Percentiles rank a stretch among this genome's conserved stretches.
Evolutionary conservation across 352 stramenopile species (phyloP).

Genomic region (Phytophthora multivora): DNA sequence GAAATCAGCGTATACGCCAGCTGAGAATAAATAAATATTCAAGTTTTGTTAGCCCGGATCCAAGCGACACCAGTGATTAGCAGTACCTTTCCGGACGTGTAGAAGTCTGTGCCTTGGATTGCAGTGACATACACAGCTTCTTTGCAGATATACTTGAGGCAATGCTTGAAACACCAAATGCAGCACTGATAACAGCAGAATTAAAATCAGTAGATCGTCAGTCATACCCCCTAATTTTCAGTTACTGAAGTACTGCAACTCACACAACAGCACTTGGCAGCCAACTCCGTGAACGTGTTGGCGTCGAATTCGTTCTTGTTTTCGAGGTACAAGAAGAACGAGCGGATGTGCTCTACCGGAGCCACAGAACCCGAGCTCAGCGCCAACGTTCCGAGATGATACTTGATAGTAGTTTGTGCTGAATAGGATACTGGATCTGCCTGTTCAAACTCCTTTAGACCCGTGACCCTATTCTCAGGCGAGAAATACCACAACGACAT

Average conservation of each 20-base stretch:
- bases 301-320: slow-evolving; percentile 82
- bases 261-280: slow-evolving; percentile 77
- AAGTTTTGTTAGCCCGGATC: no score
- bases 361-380: slow-evolving; percentile 64
- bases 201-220: slow-evolving; percentile 5
- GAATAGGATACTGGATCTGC: slow-evolving; percentile 73
- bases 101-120: slow-evolving; percentile 82
- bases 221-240: not conserved
- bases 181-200: slow-evolving; percentile 58
- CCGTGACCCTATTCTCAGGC: slow-evolving; percentile 60
- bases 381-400: slow-evolving; percentile 77
- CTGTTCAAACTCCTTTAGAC: slow-evolving; percentile 56
- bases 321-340: slow-evolving; percentile 84
- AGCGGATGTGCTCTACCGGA: slow-evolving; percentile 66
- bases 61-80: not conserved
- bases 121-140: slow-evolving; percentile 82
- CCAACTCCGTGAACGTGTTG: slow-evolving; percentile 57
- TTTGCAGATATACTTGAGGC: slow-evolving; percentile 86
- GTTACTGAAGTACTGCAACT: slow-evolving; percentile 19
- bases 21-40: slow-evolving; percentile 24
- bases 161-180: slow-evolving; percentile 86
- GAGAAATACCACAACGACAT: slow-evolving; percentile 85
- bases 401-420: slow-evolving; percentile 60
- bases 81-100: slow-evolving; percentile 71
- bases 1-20: slow-evolving; percentile 71